Evolutionary conservation across 768 basidiomycete genomes (phyloP), one percentile per base, ranked within the genome.

Genomic region (Candolleomyces aberdarensis): DNA sequence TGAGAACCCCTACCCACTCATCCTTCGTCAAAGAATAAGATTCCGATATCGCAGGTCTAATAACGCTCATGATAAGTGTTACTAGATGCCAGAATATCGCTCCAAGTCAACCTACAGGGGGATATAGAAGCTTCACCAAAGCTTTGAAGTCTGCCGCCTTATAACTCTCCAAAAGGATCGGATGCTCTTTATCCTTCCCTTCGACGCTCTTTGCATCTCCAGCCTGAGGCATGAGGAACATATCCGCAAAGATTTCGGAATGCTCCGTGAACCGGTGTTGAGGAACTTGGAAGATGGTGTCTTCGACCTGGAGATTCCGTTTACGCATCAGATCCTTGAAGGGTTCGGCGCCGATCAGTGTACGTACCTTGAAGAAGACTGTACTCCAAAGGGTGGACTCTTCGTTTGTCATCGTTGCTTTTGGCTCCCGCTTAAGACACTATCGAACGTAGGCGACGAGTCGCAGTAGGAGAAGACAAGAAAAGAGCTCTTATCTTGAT

Each of bases 111-210:
- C 57, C 3, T 48, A 60, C 58, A 7, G 6, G 10, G 10, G 59
- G 59, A 40, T 47, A 56, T 22, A 60, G 2, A 29, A 60, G 22
- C 14, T 31, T 60, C 14, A 60, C 31, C 9, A 60, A 44, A 7
- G 31, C 10, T 32, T 36, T 40, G 36, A 60, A 60, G 14, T 60
- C 59, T 3, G 1, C 0, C 17, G 26, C 32, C 26, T 54, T 54
- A 19, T 60, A 60, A 1, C 52, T 49, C 36, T 60, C 59, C 14
- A 60, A 19, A 8, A 56, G 32, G 29, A 60, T 60, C 19, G 52
- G 59, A 31, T 55, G n/a, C 14, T 44, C 41, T 10, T 32, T 11
- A 14, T n/a, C 32, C 3, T 1, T 52, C 10, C 59, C 59, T 56
- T 60, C 52, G 15, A 5, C 43, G 19, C 14, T 46, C 17, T 19